phyloP scores from a whole-genome alignment of 129 eudicot genomes.

The Artemisia argyi region DNA sequence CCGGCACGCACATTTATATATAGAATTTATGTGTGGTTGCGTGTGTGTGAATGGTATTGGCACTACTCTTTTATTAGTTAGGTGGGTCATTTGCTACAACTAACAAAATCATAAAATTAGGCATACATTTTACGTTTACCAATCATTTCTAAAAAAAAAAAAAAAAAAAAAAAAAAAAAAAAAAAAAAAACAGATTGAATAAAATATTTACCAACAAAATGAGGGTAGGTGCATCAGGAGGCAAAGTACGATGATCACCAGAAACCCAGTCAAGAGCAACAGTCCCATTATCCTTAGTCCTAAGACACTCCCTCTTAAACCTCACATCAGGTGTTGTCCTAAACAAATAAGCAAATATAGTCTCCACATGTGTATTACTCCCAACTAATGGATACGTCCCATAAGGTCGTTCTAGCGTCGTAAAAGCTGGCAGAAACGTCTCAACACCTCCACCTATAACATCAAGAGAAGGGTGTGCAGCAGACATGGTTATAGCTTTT shows the following conservation, averaged over 20 bases:
- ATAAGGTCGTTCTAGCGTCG: conserved; percentile 62
- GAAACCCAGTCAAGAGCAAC: conserved; percentile 89
- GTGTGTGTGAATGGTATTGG: too few relatives aligned
- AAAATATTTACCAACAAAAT: conserved; percentile 56
- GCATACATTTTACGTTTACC: too few relatives aligned
- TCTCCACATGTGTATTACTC: conserved; percentile 76
- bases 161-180: too few relatives aligned
- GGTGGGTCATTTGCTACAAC: too few relatives aligned
- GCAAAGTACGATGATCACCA: conserved; percentile 51
- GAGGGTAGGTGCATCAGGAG: conserved; percentile 60
- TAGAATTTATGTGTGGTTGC: too few relatives aligned
- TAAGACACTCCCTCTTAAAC: conserved; percentile 64
- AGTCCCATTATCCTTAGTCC: conserved; percentile 67
- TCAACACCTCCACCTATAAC: conserved; percentile 71
- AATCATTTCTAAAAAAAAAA: too few relatives aligned
- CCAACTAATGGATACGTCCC: conserved; percentile 52
- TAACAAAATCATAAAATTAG: too few relatives aligned
- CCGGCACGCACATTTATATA: too few relatives aligned
- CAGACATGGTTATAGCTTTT: conserved; percentile 22
- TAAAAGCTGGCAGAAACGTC: conserved; percentile 51
- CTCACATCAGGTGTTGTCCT: conserved; percentile 69
- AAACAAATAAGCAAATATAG: conserved; percentile 72
- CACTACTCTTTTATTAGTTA: too few relatives aligned
- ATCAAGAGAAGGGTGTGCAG: conserved; percentile 56
- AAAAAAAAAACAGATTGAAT: neutral